Percentiles rank a stretch among this genome's conserved stretches.
These are phyloP conservation scores for Batkoa obscura DNA, from an alignment of 371 early-diverging fungal species.

Conservation along the genomic window DNA sequence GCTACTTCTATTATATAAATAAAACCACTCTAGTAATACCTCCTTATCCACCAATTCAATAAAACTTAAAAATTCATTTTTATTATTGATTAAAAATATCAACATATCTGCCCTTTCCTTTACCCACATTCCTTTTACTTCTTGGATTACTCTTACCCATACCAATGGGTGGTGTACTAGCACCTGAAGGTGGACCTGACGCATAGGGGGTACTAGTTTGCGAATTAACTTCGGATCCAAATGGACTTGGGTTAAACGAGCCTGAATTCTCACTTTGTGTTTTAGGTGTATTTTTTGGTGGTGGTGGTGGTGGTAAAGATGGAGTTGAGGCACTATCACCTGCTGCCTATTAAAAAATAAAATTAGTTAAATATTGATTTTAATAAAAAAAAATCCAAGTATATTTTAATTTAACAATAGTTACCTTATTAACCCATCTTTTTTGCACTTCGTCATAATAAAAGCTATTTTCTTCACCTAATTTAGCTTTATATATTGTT, in stretches of 20 bases:
- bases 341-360: not conserved
- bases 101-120: not conserved
- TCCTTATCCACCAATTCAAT: too few relatives aligned
- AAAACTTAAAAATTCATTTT: not conserved
- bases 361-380: not conserved
- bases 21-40: too few relatives aligned
- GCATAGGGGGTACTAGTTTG: not conserved
- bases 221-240: not conserved
- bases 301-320: not conserved
- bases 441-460: conserved; percentile 42
- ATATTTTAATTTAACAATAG: too few relatives aligned
- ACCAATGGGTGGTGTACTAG: not conserved
- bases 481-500: conserved; percentile 24
- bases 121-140: not conserved
- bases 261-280: too few relatives aligned
- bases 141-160: too few relatives aligned
- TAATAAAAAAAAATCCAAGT: not conserved
- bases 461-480: conserved; percentile 42
- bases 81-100: conserved; percentile 3
- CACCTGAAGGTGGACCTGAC: not conserved
- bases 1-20: too few relatives aligned
- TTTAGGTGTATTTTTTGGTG: not conserved
- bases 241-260: too few relatives aligned
- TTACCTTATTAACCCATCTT: conserved; percentile 29
- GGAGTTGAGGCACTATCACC: not conserved